These are phyloP conservation scores for Tetrapisispora arboricola DNA, from an alignment of 805 yeast species.

Conservation along the genomic window DNA sequence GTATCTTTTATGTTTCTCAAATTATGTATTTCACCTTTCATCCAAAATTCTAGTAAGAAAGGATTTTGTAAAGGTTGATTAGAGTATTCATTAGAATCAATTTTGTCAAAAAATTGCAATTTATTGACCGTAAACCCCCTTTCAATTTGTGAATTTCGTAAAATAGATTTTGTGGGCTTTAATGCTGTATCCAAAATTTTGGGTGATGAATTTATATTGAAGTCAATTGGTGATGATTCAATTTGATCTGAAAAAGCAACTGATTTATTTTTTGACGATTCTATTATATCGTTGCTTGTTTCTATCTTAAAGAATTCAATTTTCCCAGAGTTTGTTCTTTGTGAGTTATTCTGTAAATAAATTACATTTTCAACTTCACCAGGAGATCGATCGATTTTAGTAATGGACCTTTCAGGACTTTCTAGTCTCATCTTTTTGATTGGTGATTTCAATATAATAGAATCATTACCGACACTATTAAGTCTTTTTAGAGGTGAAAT, in stretches of 20 bases:
- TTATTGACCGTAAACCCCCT: neutral
- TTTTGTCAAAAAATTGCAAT: constrained; percentile 1
- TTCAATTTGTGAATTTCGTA: constrained; percentile 9
- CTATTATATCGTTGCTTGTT: neutral
- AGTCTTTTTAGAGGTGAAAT: constrained; percentile 4
- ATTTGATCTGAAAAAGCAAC: constrained; percentile 26
- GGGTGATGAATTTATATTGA: constrained; percentile 14
- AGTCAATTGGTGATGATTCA: constrained; percentile 19
- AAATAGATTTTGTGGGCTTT: constrained; percentile 22
- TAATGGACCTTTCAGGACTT: neutral
- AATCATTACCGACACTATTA: constrained; percentile 5
- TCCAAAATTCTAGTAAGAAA: constrained; percentile 17
- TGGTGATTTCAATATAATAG: constrained; percentile 10
- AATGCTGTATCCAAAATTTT: constrained; percentile 9
- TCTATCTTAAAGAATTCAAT: neutral
- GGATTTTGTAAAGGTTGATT: neutral
- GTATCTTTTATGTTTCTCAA: constrained; percentile 12
- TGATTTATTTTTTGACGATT: constrained; percentile 8
- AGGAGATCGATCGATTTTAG: neutral
- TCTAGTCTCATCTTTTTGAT: constrained; percentile 15
- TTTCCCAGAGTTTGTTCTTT: neutral
- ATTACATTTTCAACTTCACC: neutral
- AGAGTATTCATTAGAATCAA: neutral
- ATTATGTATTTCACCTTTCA: constrained; percentile 22
- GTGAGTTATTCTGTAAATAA: neutral